phyloP scores from a whole-genome alignment of 139 green algal species.

The Auxenochlorella pyrenoidosa region DNA sequence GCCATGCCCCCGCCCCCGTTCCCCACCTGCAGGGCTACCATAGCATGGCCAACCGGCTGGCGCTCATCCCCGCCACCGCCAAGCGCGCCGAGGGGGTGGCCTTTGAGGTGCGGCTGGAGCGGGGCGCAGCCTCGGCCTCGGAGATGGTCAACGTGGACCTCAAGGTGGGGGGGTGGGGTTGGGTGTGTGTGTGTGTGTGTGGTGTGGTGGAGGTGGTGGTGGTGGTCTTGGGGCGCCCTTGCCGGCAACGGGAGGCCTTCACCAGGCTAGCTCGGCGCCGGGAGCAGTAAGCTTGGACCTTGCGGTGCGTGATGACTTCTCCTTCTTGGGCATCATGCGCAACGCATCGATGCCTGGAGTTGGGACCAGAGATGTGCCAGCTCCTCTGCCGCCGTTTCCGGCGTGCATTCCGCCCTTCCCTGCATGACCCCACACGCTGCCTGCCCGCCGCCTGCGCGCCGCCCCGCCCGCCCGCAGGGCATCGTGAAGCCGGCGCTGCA shows the following conservation, averaged over 20 bases:
- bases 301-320: too few species aligned
- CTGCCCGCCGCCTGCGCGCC: neutral
- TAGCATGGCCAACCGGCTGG: constrained; percentile 71
- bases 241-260: too few species aligned
- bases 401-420: neutral
- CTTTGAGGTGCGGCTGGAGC: constrained; percentile 81
- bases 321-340: too few species aligned
- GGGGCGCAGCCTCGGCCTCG: constrained; percentile 40
- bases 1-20: neutral
- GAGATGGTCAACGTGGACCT: constrained; percentile 84
- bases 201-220: neutral
- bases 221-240: too few species aligned
- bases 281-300: too few species aligned
- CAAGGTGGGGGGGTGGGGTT: constrained; percentile 59
- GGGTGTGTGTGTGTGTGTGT: neutral
- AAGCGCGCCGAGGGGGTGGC: constrained; percentile 84
- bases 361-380: too few species aligned
- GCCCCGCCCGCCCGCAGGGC: constrained; percentile 47
- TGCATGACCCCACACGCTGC: too few species aligned
- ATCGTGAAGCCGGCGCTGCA: constrained; percentile 71
- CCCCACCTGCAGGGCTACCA: constrained; percentile 66
- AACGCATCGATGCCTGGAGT: too few species aligned
- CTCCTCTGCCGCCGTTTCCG: too few species aligned
- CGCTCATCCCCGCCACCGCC: constrained; percentile 81
- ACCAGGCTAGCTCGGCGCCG: too few species aligned